Conservation (phyloP, 2,329 filamentous ascomycete genomes). For the Aureobasidium sp. region DNA sequence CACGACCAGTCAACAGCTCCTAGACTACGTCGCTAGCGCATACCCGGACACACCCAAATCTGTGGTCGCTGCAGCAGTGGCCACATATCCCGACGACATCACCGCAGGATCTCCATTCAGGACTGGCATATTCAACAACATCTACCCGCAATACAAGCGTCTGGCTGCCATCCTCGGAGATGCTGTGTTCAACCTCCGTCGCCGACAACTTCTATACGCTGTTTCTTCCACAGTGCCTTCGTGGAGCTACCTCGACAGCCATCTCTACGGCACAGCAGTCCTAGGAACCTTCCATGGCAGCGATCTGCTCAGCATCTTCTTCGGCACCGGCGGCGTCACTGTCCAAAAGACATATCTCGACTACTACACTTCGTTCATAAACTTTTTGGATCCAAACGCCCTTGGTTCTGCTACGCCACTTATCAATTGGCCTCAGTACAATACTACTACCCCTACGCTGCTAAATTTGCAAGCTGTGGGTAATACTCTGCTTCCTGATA, state of each 20-base stretch:
- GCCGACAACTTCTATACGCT: constrained; percentile 52
- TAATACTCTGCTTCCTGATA: constrained; percentile 35
- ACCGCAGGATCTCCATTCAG: constrained; percentile 62
- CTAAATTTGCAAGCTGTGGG: constrained; percentile 37
- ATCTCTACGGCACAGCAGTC: constrained; percentile 61
- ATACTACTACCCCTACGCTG: constrained; percentile 37
- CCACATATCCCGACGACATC: constrained; percentile 50
- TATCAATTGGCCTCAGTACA: constrained; percentile 49
- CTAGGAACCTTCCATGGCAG: constrained; percentile 68
- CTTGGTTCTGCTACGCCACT: constrained; percentile 28
- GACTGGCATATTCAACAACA: constrained; percentile 58
- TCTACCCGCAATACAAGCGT: constrained; percentile 70
- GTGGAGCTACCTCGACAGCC: constrained; percentile 70
- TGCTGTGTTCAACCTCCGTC: constrained; percentile 62
- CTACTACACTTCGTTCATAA: constrained; percentile 66
- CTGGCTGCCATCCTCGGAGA: constrained; percentile 69
- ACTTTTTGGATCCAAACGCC: constrained; percentile 61
- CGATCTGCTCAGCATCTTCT: constrained; percentile 62
- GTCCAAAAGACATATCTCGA: constrained; percentile 43
- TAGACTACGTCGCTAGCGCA: constrained; percentile 55
- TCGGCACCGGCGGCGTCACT: constrained; percentile 40
- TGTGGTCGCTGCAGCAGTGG: constrained; percentile 46
- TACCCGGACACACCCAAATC: constrained; percentile 47
- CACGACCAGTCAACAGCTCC: constrained; percentile 49
- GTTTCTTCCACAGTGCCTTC: constrained; percentile 44